Evolutionary conservation across 2,329 filamentous ascomycete species (phyloP), one percentile per base, ranked within the genome.

Genomic region (Ophiocordyceps polyrhachis-furcata): DNA sequence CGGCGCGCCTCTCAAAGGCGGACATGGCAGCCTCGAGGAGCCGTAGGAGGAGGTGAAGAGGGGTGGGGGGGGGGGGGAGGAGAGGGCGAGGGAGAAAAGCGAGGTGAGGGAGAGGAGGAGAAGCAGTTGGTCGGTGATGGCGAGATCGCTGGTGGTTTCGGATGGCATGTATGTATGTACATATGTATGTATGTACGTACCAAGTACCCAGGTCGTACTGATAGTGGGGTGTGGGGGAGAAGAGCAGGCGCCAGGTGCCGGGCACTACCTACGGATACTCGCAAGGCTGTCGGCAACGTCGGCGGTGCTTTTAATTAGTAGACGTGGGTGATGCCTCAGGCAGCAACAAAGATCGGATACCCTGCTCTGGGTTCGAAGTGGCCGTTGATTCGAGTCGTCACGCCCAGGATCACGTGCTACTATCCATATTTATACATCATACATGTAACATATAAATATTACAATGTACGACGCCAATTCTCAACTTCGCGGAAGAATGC

Each of bases 1-100:
- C 56, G 51, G 56, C 56, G 58, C 60, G 60, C 64, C 62, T 65
- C 69, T 69, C 59, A 17, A 59, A 38, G 35, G 35, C 35, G 35
- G 35, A 38, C n/a, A 38, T 9, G 5, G 35, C 15, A 19, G 35
- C n/a, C 35, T 19, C n/a, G 35, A 17, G 35, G 35, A n/a, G 35
- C n/a, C n/a, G 15, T 38, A 61, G 57, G 50, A 55, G 49, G 21
- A 40, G 41, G 14, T 25, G 42, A 44, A 41, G 42, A 40, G 42
- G 17, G 21, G n/a, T n/a, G 32, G 20, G 57, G 50, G 55, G 49
- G 19, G 38, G 41, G n/a, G 25, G 42, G 43, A 41, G 42, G 40
- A 40, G 17, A 9, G 21, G 20, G n/a, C 3, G 35, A 7, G 35
- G 35, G 11, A 6, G 15, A 17, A 61, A 57, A 50, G 55, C 49